phyloP scores from a whole-genome alignment of 2,329 filamentous ascomycete species.

The Aureobasidium musti region DNA sequence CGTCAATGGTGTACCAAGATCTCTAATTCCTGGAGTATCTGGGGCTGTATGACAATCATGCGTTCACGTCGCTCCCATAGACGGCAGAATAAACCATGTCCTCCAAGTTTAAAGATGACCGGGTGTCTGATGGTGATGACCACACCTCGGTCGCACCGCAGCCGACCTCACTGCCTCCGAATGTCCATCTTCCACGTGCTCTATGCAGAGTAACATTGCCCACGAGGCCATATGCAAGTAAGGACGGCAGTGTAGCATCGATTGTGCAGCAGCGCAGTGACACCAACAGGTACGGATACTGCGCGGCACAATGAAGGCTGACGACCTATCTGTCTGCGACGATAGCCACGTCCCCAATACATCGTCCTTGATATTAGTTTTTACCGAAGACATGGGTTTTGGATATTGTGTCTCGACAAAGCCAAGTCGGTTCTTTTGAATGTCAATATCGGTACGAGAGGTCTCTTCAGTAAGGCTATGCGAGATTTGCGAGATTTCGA shows the following conservation, averaged over 20 bases:
- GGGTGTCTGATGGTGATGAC: background rate
- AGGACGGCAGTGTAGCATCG: conserved; percentile 15
- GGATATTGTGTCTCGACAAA: background rate
- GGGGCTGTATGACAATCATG: conserved; percentile 22
- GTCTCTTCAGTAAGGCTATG: background rate
- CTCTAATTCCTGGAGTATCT: conserved; percentile 15
- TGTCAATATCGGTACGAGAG: conserved; percentile 4
- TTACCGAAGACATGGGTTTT: conserved; percentile 9
- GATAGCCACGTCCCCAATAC: background rate
- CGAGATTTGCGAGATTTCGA: conserved; percentile 10
- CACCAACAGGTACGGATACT: background rate
- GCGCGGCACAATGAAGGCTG: background rate
- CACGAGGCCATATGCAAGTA: conserved; percentile 14
- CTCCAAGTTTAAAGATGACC: background rate
- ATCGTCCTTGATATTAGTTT: conserved; percentile 36
- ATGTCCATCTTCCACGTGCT: conserved; percentile 13
- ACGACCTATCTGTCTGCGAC: background rate
- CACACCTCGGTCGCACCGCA: background rate
- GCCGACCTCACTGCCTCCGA: background rate
- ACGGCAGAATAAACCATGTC: background rate
- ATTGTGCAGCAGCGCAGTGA: conserved; percentile 6
- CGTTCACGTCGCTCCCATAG: conserved; percentile 7
- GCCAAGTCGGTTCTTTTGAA: conserved; percentile 5
- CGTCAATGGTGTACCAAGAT: conserved; percentile 26
- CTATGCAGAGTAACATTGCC: conserved; percentile 21